Percentiles rank a stretch among this genome's conserved stretches.
Conservation (phyloP, 208 protist species). For the Acanthamoeba royreba region DNA sequence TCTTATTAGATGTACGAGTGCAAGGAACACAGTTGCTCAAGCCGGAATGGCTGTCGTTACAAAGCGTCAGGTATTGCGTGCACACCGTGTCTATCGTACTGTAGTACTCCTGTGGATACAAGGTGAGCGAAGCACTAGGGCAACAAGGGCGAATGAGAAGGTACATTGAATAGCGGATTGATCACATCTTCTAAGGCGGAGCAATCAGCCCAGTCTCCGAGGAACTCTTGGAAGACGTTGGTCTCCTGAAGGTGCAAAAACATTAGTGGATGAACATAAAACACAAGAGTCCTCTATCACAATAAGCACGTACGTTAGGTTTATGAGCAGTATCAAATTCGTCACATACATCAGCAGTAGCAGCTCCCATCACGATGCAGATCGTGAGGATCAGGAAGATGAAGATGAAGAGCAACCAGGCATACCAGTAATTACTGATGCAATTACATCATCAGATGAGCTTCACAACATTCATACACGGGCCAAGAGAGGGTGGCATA, state of each 20-base stretch:
- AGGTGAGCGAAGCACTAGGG: background rate
- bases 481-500: background rate
- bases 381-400: background rate
- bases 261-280: no score
- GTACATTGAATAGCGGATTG: background rate
- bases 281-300: no score
- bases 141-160: background rate
- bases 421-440: background rate
- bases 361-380: background rate
- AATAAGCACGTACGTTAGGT: background rate
- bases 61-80: background rate
- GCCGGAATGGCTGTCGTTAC: background rate
- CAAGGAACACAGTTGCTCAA: background rate
- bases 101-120: background rate
- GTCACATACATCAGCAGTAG: background rate
- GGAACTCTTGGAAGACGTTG: background rate
- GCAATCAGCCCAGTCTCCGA: background rate
- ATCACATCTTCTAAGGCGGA: background rate
- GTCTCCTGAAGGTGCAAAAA: background rate
- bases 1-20: background rate
- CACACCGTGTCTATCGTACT: background rate
- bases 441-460: no score
- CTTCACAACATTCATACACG: background rate
- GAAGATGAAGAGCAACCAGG: background rate
- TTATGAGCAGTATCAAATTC: background rate